These are phyloP conservation scores for Curvularia sp. DNA, from an alignment of 2,329 filamentous ascomycete species.

Conservation along the genomic window DNA sequence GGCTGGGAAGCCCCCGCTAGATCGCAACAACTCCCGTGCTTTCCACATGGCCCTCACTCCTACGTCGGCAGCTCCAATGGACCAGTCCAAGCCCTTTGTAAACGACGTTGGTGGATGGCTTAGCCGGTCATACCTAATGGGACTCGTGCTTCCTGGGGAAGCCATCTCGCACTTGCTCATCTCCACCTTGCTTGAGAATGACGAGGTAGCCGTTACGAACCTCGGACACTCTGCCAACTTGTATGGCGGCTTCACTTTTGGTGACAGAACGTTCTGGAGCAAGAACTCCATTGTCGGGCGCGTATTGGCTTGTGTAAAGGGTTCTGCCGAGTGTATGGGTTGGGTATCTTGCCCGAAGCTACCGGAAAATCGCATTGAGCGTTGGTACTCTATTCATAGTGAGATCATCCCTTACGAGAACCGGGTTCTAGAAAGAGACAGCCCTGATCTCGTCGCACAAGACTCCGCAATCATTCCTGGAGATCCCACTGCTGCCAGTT, in stretches of 20 bases:
- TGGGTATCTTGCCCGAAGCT: slow-evolving; percentile 58
- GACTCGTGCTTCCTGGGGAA: slow-evolving; percentile 62
- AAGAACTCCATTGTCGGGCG: slow-evolving; percentile 62
- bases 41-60: slow-evolving; percentile 43
- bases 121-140: slow-evolving; percentile 62
- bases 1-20: slow-evolving; percentile 31
- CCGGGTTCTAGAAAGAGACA: slow-evolving; percentile 50
- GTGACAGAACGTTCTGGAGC: slow-evolving; percentile 62
- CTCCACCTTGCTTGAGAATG: slow-evolving; percentile 63
- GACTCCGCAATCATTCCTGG: slow-evolving; percentile 49
- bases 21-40: slow-evolving; percentile 38
- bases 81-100: slow-evolving; percentile 20
- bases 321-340: slow-evolving; percentile 60
- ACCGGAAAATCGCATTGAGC: slow-evolving; percentile 52
- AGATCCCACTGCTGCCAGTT: slow-evolving; percentile 27
- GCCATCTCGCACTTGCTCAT: slow-evolving; percentile 63
- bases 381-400: slow-evolving; percentile 59
- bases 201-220: slow-evolving; percentile 55
- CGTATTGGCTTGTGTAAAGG: slow-evolving; percentile 57
- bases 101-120: slow-evolving; percentile 60
- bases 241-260: slow-evolving; percentile 62
- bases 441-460: slow-evolving; percentile 38
- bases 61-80: slow-evolving; percentile 19
- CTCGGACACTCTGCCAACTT: slow-evolving; percentile 61
- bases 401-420: slow-evolving; percentile 40